Conservation (phyloP, 441 rosid species). For the Syzygium syzygioides region DNA sequence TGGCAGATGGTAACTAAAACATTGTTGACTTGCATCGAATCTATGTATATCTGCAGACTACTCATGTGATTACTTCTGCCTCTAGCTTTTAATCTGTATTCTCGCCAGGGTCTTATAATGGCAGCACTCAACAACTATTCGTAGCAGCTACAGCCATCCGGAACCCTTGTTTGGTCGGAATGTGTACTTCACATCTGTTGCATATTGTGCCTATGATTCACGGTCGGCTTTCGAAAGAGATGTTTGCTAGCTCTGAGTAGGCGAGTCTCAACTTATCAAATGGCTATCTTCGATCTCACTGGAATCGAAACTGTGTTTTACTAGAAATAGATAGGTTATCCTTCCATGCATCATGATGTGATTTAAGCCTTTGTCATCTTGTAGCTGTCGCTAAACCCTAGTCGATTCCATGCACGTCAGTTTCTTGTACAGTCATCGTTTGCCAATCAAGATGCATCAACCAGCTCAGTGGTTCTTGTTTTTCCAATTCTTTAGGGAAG, state of each 20-base stretch:
- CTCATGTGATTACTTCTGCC: background rate
- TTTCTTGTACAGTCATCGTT: background rate
- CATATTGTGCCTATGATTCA: background rate
- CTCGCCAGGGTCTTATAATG: background rate
- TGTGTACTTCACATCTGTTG: background rate
- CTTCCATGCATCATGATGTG: background rate
- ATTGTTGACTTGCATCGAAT: background rate
- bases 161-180: background rate
- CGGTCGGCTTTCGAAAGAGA: background rate
- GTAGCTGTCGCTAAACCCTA: background rate
- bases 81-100: background rate
- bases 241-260: background rate
- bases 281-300: background rate
- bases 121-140: background rate
- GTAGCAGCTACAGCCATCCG: background rate
- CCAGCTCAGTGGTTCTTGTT: background rate
- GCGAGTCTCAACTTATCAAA: background rate
- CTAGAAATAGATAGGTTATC: background rate
- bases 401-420: background rate
- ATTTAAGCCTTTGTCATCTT: background rate
- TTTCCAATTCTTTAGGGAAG: background rate
- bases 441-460: background rate
- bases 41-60: background rate
- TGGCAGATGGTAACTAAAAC: background rate
- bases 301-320: background rate